Evolutionary conservation across 2,329 filamentous ascomycete species (phyloP), one percentile per base, ranked within the genome.

Genomic region (Juglanconis oblonga): DNA sequence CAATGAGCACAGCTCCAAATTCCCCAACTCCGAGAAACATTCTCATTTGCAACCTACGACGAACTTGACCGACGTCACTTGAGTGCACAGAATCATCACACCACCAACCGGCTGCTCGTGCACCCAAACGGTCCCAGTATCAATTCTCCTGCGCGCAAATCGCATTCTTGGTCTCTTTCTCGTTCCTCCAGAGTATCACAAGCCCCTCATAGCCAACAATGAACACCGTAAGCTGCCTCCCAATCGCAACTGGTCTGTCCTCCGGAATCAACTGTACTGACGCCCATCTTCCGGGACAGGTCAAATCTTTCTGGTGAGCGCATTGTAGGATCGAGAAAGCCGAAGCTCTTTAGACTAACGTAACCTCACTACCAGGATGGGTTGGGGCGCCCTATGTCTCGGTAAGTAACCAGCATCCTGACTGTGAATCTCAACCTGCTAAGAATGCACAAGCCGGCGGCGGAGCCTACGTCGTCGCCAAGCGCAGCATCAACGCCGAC

Each of bases 391-490:
- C 53, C 84, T 98, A 57, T 95, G 93, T 72, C 81, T 89, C 68
- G 92, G 90, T 92, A 84, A 62, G 86, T 70, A 31, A 8, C 55
- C 31, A 14, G 8, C 13, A 36, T 50, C 32, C 56, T 59, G 32
- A 55, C 33, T 17, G 13, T 5, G 33, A 2, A 38, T 29, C 9
- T 47, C 11, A 3, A 24, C 10, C 32, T 24, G 31, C 17, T 6
- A 49, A 31, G 29, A 52, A 42, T 9, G 14, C 13, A 14, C 56
- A 71, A 92, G 92, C 93, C 67, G 95, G 94, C 71, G 95, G 87
- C 66, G 91, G 89, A 64, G 92, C 94, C 70, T 99, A 98, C 81
- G 92, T 91, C 80, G 97, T 97, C 73, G 95, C 95, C 65, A 99
- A 99, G 82, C 84, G 86, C 71, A 88, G 88, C 74, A 96, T 99